Conservation (phyloP, 116 monocot genomes). For the Papilionanthe hybrid region DNA sequence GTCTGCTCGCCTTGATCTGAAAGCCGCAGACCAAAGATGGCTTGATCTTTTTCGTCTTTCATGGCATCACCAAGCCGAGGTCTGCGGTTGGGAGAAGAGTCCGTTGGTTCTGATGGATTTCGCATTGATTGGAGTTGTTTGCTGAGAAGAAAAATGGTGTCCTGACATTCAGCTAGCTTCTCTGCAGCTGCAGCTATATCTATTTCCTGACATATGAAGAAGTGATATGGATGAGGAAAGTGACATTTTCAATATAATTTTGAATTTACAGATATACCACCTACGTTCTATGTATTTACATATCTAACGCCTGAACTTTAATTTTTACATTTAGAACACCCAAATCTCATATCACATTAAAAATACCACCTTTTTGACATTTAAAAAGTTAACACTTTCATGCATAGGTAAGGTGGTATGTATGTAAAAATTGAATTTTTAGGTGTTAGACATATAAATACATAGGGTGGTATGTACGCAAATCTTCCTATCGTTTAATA, state of each 20-base stretch:
- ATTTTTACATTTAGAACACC: too few species aligned
- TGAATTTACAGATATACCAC: not conserved
- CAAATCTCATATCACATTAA: too few species aligned
- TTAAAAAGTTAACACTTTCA: too few species aligned
- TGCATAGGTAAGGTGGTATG: too few species aligned
- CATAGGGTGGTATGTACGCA: too few species aligned
- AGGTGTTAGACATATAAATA: too few species aligned
- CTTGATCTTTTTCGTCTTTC: constrained; percentile 23
- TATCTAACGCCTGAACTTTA: too few species aligned
- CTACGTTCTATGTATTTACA: too few species aligned
- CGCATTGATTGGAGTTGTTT: constrained; percentile 57
- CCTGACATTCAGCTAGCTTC: constrained; percentile 82
- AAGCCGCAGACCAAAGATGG: constrained; percentile 16
- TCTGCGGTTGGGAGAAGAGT: constrained; percentile 11
- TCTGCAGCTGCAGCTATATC: constrained; percentile 71
- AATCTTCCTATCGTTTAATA: too few species aligned
- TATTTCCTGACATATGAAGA: constrained; percentile 32
- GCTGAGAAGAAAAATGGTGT: constrained; percentile 69
- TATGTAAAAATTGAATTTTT: too few species aligned
- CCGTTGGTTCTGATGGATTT: constrained; percentile 26
- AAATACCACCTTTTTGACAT: too few species aligned
- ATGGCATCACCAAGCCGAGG: not conserved
- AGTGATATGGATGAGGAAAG: not conserved
- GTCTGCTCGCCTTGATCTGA: constrained; percentile 13
- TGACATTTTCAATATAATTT: not conserved